Percentiles rank a stretch among this genome's conserved stretches.
phyloP scores from a whole-genome alignment of 352 stramenopile species.

The Aphanomyces euteiches region DNA sequence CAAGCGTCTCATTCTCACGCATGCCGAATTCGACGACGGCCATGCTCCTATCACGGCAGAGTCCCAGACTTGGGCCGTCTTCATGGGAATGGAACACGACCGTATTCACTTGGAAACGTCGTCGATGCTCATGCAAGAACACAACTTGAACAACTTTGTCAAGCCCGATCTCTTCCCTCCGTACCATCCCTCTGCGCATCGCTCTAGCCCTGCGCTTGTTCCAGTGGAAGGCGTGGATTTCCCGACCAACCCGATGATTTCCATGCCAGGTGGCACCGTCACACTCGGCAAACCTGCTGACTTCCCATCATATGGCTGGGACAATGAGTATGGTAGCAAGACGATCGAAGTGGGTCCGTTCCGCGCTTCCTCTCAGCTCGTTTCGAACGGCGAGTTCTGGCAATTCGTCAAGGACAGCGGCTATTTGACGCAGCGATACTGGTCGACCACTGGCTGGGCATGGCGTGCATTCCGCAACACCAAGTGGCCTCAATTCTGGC shows the following conservation, averaged over 20 bases:
- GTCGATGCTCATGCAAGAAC: constrained; percentile 93
- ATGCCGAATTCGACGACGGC: constrained; percentile 72
- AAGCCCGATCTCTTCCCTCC: constrained; percentile 78
- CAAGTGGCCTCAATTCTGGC: constrained; percentile 96
- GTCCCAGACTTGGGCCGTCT: constrained; percentile 90
- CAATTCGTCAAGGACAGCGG: constrained; percentile 93
- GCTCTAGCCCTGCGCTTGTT: constrained; percentile 34
- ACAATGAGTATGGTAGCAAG: constrained; percentile 96
- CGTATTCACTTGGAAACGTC: constrained; percentile 97
- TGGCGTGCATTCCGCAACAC: constrained; percentile 94
- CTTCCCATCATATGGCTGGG: constrained; percentile 95
- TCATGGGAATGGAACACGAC: constrained; percentile 96
- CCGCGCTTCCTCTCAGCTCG: constrained; percentile 85
- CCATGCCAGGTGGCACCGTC: constrained; percentile 60
- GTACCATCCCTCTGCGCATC: constrained; percentile 71
- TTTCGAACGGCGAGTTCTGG: constrained; percentile 95
- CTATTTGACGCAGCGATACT: constrained; percentile 89
- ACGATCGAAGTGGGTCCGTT: constrained; percentile 85
- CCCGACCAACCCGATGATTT: constrained; percentile 85
- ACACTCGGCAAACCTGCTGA: constrained; percentile 87
- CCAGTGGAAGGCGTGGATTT: constrained; percentile 83
- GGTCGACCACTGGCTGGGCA: constrained; percentile 91
- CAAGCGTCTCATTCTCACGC: constrained; percentile 81
- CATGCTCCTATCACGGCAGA: constrained; percentile 75
- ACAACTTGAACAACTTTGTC: constrained; percentile 86